Evolutionary conservation across 1,284 basidiomycete genomes (phyloP).

Genomic region (Ganoderma boninense): DNA sequence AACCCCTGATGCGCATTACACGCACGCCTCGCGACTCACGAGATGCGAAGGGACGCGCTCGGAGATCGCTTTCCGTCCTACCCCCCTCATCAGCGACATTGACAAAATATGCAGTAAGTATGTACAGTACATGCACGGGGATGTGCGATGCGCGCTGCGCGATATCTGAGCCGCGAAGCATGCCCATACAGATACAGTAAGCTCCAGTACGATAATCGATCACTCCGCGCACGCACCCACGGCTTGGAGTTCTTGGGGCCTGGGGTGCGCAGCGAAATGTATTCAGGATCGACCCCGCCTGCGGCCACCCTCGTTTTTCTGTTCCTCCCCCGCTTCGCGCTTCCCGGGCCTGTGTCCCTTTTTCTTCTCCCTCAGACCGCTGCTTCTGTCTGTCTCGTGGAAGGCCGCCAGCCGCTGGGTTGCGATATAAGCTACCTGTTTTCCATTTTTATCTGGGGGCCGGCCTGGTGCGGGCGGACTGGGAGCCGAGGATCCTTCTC

Average conservation of each 20-base stretch:
- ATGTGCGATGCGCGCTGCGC: background rate
- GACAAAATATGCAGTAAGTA: no score
- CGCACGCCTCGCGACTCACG: no score
- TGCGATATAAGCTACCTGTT: background rate
- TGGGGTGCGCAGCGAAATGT: background rate
- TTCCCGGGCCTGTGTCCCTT: no score
- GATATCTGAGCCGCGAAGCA: background rate
- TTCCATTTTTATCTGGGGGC: background rate
- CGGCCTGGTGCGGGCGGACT: background rate
- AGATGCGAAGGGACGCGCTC: background rate
- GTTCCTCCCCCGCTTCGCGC: no score
- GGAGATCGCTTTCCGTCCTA: background rate
- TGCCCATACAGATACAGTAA: background rate
- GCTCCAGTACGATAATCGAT: background rate
- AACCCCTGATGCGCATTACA: background rate
- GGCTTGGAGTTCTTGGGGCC: background rate
- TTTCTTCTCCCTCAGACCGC: no score
- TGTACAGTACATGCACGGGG: no score
- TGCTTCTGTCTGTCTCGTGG: no score
- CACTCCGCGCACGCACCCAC: background rate
- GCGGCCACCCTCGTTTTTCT: background rate
- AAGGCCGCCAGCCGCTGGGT: background rate
- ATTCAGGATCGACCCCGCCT: background rate
- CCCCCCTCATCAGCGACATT: background rate
- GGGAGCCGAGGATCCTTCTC: background rate